These are phyloP conservation scores for Aspergillus sp. DNA, from an alignment of 2,329 filamentous ascomycete genomes.

Conservation along the genomic window DNA sequence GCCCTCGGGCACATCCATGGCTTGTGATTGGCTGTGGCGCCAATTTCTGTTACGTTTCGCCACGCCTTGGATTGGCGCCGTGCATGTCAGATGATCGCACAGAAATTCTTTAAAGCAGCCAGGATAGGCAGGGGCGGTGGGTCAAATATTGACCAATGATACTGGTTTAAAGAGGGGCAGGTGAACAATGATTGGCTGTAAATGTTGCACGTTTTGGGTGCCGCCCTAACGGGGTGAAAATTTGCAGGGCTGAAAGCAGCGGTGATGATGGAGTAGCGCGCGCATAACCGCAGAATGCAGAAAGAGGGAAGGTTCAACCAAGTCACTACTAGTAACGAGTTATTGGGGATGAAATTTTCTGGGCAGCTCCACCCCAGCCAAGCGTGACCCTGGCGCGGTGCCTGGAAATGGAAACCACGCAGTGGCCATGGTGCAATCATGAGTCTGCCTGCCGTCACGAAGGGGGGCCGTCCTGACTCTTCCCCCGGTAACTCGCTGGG, in stretches of 20 bases:
- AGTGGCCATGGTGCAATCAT: constrained; percentile 19
- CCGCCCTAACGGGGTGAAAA: not conserved
- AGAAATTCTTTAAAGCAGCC: constrained; percentile 2
- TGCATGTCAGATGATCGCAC: constrained; percentile 37
- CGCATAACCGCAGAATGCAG: not conserved
- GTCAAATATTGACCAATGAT: constrained; percentile 6
- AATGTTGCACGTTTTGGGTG: not conserved
- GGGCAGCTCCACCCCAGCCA: not conserved
- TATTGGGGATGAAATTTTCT: not conserved
- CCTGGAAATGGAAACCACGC: constrained; percentile 16
- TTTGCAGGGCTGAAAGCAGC: constrained; percentile 4
- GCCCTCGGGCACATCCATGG: constrained; percentile 4
- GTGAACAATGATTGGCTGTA: not conserved
- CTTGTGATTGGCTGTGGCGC: constrained; percentile 30
- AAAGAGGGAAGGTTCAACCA: not conserved
- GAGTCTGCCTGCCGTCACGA: constrained; percentile 17
- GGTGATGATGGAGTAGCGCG: constrained; percentile 5
- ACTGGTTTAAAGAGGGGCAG: too few relatives aligned
- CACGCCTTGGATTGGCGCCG: constrained; percentile 20
- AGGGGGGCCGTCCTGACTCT: constrained; percentile 10
- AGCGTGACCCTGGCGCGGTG: constrained; percentile 23
- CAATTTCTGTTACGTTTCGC: constrained; percentile 44
- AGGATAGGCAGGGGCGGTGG: constrained; percentile 2
- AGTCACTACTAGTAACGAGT: not conserved
- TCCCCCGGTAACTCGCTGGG: constrained; percentile 15